phyloP scores from a whole-genome alignment of 306 rosid genomes.

The Ammopiptanthus mongolicus region DNA sequence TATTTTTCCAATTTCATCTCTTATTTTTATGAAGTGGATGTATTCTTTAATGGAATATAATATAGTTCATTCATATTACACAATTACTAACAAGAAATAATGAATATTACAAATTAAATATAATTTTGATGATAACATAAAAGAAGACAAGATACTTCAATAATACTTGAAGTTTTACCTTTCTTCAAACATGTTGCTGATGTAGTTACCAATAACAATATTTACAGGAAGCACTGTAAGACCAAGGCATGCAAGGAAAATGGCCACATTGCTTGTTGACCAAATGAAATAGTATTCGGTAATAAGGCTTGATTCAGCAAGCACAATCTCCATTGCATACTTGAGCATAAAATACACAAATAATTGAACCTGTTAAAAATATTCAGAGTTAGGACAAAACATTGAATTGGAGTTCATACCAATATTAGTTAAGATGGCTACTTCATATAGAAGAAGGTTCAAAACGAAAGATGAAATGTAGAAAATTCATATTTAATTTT shows the following conservation, averaged over 20 bases:
- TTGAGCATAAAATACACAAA: constrained; percentile 76
- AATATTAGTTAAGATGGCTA: background rate
- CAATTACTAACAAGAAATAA: background rate
- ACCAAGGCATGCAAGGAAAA: constrained; percentile 86
- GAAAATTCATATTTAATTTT: too few relatives aligned
- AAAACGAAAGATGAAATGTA: background rate
- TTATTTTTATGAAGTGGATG: background rate
- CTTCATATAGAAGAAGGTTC: background rate
- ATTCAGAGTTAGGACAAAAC: constrained; percentile 3
- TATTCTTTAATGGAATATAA: background rate
- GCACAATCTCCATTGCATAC: constrained; percentile 81
- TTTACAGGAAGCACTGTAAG: constrained; percentile 94
- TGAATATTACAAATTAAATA: background rate
- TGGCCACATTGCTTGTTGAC: constrained; percentile 85
- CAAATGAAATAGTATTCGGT: constrained; percentile 79
- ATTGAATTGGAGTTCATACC: constrained; percentile 19
- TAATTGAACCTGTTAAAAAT: constrained; percentile 63
- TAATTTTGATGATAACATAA: background rate
- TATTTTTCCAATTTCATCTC: too few relatives aligned
- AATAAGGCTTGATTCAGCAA: constrained; percentile 97
- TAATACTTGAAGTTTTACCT: constrained; percentile 42
- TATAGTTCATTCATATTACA: background rate
- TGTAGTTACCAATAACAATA: constrained; percentile 73
- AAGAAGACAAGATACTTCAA: background rate
- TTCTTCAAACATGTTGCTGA: constrained; percentile 93